Conservation (phyloP, 768 basidiomycete species). For the Pleurotus eryngii region DNA sequence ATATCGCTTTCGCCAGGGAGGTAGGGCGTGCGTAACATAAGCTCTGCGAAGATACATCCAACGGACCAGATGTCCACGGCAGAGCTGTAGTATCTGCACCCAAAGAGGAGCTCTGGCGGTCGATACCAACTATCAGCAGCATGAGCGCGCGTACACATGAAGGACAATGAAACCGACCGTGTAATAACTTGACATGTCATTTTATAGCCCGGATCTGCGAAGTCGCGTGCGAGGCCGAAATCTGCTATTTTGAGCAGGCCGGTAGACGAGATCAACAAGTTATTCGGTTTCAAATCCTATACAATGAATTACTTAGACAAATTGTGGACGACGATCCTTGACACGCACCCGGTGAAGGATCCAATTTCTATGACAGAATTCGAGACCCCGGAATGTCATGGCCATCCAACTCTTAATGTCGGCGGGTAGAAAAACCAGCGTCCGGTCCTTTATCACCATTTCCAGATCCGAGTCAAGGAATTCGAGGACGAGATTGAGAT, state of each 20-base stretch:
- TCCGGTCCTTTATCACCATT: conserved; percentile 92
- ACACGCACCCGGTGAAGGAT: conserved; percentile 82
- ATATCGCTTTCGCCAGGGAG: conserved; percentile 94
- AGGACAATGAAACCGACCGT: conserved; percentile 49
- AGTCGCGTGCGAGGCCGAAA: conserved; percentile 97
- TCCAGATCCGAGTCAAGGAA: conserved; percentile 96
- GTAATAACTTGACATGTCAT: conserved; percentile 99
- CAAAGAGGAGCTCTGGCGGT: conserved; percentile 92
- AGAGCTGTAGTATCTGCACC: conserved; percentile 85
- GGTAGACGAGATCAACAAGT: conserved; percentile 86
- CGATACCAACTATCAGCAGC: conserved; percentile 82
- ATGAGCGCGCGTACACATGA: neutral
- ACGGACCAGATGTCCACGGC: conserved; percentile 97
- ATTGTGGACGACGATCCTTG: neutral
- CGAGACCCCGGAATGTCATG: conserved; percentile 96
- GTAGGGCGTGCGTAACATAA: conserved; percentile 95
- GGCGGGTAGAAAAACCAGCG: conserved; percentile 87
- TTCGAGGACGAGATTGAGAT: conserved; percentile 95
- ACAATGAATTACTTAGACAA: neutral
- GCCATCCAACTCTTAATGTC: conserved; percentile 99
- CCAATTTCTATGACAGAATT: conserved; percentile 95
- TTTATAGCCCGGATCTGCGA: conserved; percentile 89
- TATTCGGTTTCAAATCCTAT: conserved; percentile 98
- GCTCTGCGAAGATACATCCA: conserved; percentile 96
- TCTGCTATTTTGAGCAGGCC: conserved; percentile 97